A percentile compares a stretch with the other conserved stretches of the same genome.
These are phyloP conservation scores for Bipolaris bicolor DNA, from an alignment of 2,329 filamentous ascomycete species.

Conservation along the genomic window DNA sequence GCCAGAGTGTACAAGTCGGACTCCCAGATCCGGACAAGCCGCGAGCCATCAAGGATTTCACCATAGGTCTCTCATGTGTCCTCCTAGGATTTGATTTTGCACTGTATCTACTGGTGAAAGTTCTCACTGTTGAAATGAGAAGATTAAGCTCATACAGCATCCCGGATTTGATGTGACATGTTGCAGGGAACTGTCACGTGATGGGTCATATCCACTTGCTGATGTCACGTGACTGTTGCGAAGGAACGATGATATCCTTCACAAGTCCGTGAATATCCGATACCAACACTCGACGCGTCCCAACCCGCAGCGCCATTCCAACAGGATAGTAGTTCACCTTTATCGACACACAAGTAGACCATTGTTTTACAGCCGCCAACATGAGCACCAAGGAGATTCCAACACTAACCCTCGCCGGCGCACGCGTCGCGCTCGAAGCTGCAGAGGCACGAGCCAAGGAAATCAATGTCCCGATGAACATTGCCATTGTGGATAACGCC, in stretches of 20 bases:
- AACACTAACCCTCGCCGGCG: conserved; percentile 46
- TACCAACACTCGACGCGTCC: neutral
- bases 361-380: neutral
- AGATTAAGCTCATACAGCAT: no score
- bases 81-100: no score
- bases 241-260: neutral
- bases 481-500: conserved; percentile 55
- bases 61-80: neutral
- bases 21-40: neutral
- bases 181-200: no score
- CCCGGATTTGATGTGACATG: no score
- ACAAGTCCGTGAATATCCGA: conserved; percentile 8
- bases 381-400: conserved; percentile 45
- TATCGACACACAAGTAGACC: neutral
- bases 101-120: no score
- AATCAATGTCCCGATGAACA: conserved; percentile 56
- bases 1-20: neutral
- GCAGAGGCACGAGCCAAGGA: conserved; percentile 45
- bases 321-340: neutral
- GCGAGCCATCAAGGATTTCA: neutral
- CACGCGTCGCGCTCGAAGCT: conserved; percentile 45
- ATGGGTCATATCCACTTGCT: no score
- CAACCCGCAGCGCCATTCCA: neutral
- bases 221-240: no score
- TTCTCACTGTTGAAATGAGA: no score